Conservation (phyloP, 495 filamentous ascomycete species). For the Tricharina praecox region DNA sequence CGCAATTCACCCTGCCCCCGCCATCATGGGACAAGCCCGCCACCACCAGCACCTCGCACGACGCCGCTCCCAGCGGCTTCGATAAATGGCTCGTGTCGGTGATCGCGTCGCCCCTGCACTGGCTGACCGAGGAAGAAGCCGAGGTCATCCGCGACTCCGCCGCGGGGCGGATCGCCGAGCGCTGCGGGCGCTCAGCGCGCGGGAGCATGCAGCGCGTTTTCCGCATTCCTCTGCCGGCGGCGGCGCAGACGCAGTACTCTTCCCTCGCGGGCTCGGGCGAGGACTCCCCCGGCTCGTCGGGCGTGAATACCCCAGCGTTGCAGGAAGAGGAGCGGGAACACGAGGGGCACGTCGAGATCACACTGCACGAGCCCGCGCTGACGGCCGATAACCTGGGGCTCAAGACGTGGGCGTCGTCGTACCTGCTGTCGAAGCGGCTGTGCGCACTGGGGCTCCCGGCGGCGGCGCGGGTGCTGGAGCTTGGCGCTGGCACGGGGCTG, state of each 20-base stretch:
- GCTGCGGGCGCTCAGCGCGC: slow-evolving; percentile 70
- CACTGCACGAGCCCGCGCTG: slow-evolving; percentile 69
- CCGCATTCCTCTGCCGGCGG: slow-evolving; percentile 36
- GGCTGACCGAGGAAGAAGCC: slow-evolving; percentile 54
- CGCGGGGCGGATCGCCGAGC: slow-evolving; percentile 57
- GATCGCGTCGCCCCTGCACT: slow-evolving; percentile 53
- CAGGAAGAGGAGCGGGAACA: background rate
- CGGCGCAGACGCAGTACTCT: background rate
- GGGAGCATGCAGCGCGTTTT: slow-evolving; percentile 61
- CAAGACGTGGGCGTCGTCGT: slow-evolving; percentile 85
- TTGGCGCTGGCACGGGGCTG: slow-evolving; percentile 49
- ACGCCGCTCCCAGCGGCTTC: background rate
- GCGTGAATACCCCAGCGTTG: background rate
- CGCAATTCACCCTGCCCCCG: slow-evolving; percentile 27
- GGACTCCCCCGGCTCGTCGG: slow-evolving; percentile 11
- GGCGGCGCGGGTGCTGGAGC: slow-evolving; percentile 34
- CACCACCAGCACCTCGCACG: background rate
- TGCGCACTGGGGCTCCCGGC: slow-evolving; percentile 7
- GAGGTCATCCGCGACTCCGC: slow-evolving; percentile 70
- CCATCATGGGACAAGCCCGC: slow-evolving; percentile 31
- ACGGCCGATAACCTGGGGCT: slow-evolving; percentile 76
- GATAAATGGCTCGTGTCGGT: slow-evolving; percentile 45
- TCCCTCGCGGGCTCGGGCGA: background rate
- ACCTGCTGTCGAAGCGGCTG: slow-evolving; percentile 65
- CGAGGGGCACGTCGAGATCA: slow-evolving; percentile 32